Conservation (phyloP, 192 early-diverging fungal species). For the Coemansia nantahalensis region DNA sequence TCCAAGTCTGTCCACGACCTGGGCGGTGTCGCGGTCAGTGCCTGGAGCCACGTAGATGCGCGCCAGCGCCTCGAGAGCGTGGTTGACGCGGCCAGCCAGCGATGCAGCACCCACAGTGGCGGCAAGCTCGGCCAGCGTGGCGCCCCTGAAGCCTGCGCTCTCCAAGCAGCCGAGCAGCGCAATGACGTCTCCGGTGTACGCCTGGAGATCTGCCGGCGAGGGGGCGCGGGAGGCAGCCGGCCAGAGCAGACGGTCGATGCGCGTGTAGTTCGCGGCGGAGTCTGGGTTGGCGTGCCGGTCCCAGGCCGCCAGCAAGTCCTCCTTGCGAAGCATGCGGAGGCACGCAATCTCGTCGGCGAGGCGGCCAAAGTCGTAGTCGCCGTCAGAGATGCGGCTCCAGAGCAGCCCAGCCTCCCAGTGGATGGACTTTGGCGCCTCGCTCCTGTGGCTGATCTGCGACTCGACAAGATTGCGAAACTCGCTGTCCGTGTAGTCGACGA, state of each 20-base stretch:
- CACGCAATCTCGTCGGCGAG: neutral
- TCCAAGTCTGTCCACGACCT: neutral
- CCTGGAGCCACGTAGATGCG: neutral
- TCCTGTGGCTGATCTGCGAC: conserved; percentile 21
- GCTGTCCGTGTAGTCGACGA: conserved; percentile 7
- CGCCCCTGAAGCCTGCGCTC: neutral
- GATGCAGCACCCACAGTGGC: neutral
- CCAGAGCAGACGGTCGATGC: conserved; percentile 25
- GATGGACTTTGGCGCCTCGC: conserved; percentile 70
- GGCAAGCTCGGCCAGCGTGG: conserved; percentile 3
- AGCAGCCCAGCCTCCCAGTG: conserved; percentile 57
- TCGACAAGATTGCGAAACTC: conserved; percentile 59
- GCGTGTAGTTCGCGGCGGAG: conserved; percentile 26
- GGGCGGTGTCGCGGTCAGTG: neutral
- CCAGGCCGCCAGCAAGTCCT: conserved; percentile 23
- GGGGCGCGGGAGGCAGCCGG: conserved; percentile 9
- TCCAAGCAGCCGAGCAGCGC: conserved; percentile 13
- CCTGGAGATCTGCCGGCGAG: conserved; percentile 1
- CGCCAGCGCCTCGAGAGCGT: neutral
- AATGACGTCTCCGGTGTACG: conserved; percentile 8
- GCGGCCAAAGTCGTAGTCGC: conserved; percentile 73
- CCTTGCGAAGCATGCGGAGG: conserved; percentile 1
- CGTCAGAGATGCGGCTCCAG: conserved; percentile 61
- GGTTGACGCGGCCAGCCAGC: neutral
- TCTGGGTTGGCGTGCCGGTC: conserved; percentile 31